These are phyloP conservation scores for Dactylellina sp. DNA, from an alignment of 2,329 filamentous ascomycete genomes.

Conservation along the genomic window DNA sequence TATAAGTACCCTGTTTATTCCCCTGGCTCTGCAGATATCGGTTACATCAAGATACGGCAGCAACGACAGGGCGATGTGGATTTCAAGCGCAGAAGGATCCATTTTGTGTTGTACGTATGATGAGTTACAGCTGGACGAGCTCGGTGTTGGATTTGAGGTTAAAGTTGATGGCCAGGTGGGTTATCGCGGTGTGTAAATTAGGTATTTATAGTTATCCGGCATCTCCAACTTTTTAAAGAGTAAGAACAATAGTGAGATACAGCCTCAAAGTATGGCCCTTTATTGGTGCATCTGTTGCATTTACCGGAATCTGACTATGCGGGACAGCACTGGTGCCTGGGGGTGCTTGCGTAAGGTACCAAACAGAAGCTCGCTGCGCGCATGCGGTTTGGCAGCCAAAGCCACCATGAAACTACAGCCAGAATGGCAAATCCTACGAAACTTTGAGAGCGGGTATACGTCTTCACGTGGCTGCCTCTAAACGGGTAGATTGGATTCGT, in stretches of 20 bases:
- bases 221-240: no score
- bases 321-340: slow-evolving; percentile 31
- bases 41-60: slow-evolving; percentile 43
- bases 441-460: slow-evolving; percentile 11
- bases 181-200: background rate
- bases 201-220: slow-evolving; percentile 20
- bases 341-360: slow-evolving; percentile 42
- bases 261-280: no score
- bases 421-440: slow-evolving; percentile 39
- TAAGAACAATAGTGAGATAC: no score
- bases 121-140: background rate
- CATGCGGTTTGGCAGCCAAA: slow-evolving; percentile 13
- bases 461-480: slow-evolving; percentile 39
- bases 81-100: slow-evolving; percentile 46
- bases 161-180: background rate
- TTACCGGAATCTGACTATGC: slow-evolving; percentile 15
- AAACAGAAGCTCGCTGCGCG: slow-evolving; percentile 16
- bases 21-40: slow-evolving; percentile 38
- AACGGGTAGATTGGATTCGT: background rate
- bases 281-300: background rate
- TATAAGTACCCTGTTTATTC: slow-evolving; percentile 44
- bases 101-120: slow-evolving; percentile 39
- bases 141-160: background rate
- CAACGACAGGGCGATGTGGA: slow-evolving; percentile 46
- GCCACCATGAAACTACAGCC: slow-evolving; percentile 5